Evolutionary conservation across 1,284 basidiomycete species (phyloP).

Genomic region (Jaminaea rosea): DNA sequence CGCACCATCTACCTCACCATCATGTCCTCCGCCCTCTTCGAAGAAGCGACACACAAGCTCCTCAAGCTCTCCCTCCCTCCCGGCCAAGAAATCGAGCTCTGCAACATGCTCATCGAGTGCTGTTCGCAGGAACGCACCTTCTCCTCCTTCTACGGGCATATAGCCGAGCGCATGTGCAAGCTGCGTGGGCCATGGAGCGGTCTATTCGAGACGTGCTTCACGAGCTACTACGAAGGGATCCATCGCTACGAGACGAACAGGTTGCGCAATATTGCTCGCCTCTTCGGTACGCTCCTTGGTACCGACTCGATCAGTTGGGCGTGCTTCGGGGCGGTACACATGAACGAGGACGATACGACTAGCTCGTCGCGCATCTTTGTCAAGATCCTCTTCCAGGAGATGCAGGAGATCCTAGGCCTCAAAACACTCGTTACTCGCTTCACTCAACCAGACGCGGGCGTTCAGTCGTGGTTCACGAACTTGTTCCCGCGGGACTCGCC

Average conservation of each 20-base stretch:
- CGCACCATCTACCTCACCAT: conserved; percentile 92
- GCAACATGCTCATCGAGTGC: conserved; percentile 99
- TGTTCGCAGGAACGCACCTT: conserved; percentile 98
- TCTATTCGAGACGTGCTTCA: conserved; percentile 76
- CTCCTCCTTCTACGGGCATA: conserved; percentile 86
- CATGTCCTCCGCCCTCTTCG: conserved; percentile 68
- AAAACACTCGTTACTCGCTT: conserved; percentile 72
- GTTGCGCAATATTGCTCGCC: conserved; percentile 87
- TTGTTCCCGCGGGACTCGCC: conserved; percentile 96
- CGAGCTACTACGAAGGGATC: conserved; percentile 86
- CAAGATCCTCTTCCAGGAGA: conserved; percentile 90
- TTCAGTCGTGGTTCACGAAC: conserved; percentile 63
- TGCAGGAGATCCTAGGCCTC: conserved; percentile 85
- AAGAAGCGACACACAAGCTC: conserved; percentile 96
- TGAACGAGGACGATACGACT: conserved; percentile 97
- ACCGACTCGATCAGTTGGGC: conserved; percentile 85
- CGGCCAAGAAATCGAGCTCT: conserved; percentile 89
- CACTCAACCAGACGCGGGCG: conserved; percentile 50
- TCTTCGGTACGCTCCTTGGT: conserved; percentile 72
- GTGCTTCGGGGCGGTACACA: conserved; percentile 70
- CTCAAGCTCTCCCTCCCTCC: conserved; percentile 84
- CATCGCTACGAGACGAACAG: conserved; percentile 98
- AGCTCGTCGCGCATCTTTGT: conserved; percentile 92
- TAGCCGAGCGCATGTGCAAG: conserved; percentile 93
- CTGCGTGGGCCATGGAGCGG: conserved; percentile 89